Percentiles rank a stretch among this genome's conserved stretches.
These are phyloP conservation scores for Euryodendron excelsum DNA, from an alignment of 148 eudicot genomes.

Conservation along the genomic window DNA sequence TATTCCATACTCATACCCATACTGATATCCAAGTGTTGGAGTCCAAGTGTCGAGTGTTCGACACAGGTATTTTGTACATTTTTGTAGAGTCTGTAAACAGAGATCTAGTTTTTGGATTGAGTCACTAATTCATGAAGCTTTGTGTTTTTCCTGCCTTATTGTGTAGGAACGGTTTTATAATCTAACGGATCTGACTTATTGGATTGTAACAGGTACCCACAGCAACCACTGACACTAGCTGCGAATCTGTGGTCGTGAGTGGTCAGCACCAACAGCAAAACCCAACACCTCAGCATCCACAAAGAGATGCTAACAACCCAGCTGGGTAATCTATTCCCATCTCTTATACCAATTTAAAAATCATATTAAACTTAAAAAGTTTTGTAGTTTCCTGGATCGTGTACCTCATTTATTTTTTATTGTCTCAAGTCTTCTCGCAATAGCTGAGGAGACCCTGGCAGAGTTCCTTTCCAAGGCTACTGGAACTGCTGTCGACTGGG, in stretches of 20 bases:
- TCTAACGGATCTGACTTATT: constrained; percentile 33
- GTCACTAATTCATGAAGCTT: not conserved
- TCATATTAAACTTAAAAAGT: not conserved
- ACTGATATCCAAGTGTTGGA: too few relatives aligned
- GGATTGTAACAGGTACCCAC: too few relatives aligned
- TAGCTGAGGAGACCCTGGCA: constrained; percentile 65
- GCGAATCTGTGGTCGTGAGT: constrained; percentile 55
- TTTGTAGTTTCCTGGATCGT: not conserved
- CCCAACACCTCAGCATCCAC: constrained; percentile 50
- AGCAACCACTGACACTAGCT: constrained; percentile 53
- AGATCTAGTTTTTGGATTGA: not conserved
- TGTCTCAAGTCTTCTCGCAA: constrained; percentile 55
- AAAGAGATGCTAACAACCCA: constrained; percentile 60
- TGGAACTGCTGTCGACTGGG: constrained; percentile 74
- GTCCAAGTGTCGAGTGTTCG: too few relatives aligned
- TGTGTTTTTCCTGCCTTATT: not conserved
- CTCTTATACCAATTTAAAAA: not conserved
- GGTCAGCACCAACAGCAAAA: constrained; percentile 58
- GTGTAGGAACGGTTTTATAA: not conserved
- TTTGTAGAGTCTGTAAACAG: too few relatives aligned
- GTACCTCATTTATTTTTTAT: not conserved
- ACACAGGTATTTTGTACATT: too few relatives aligned
- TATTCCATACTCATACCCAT: too few relatives aligned
- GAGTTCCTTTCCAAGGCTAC: constrained; percentile 68
- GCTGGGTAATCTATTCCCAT: constrained; percentile 36